These are phyloP conservation scores for Hymenochaete sp. DNA, from an alignment of 1,284 basidiomycete genomes.

Conservation along the genomic window DNA sequence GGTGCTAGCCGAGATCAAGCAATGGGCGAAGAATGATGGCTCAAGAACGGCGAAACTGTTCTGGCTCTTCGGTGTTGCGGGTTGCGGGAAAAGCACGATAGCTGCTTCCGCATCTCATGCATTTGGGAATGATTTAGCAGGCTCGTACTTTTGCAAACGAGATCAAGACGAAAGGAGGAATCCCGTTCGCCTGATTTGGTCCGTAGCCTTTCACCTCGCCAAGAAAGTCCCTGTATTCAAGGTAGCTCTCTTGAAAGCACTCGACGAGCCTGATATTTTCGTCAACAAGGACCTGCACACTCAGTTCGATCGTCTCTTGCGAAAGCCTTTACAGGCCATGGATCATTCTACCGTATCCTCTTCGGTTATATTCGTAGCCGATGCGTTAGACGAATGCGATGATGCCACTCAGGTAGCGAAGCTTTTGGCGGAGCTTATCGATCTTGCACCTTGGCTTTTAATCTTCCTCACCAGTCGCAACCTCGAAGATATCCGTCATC, in stretches of 20 bases:
- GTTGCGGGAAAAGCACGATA: conserved; percentile 22
- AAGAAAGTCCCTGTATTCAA: neutral
- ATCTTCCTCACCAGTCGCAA: neutral
- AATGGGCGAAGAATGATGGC: too few species aligned
- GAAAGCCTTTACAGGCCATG: neutral
- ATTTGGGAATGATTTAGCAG: neutral
- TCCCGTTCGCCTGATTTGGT: neutral
- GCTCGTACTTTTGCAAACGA: conserved; percentile 1
- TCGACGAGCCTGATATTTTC: neutral
- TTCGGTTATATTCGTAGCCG: neutral
- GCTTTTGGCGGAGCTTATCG: neutral
- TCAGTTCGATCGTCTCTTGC: conserved; percentile 1
- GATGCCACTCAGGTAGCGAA: too few species aligned
- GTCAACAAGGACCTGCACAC: neutral
- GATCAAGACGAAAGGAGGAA: too few species aligned
- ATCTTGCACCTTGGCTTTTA: neutral
- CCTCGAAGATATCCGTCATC: neutral
- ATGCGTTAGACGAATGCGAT: neutral
- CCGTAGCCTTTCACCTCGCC: conserved; percentile 1
- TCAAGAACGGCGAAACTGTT: too few species aligned
- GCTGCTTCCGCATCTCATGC: conserved; percentile 16
- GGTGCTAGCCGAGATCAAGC: too few species aligned
- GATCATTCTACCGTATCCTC: neutral
- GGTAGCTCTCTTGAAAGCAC: neutral
- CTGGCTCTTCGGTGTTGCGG: conserved; percentile 25